These are phyloP conservation scores for Sophora flavescens DNA, from an alignment of 306 rosid species.

Conservation along the genomic window DNA sequence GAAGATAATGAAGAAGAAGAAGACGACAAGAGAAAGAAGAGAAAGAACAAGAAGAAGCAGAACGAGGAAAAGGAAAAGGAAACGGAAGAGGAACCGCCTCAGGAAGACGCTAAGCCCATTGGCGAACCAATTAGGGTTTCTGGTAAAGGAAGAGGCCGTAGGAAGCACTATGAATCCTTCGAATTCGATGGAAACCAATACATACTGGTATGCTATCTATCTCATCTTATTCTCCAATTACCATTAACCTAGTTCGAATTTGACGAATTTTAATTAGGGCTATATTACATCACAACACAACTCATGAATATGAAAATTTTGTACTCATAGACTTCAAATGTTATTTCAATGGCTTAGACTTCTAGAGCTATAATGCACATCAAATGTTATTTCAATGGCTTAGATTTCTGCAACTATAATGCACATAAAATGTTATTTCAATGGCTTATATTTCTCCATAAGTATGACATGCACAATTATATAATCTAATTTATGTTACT, in stretches of 20 bases:
- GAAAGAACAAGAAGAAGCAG: constrained; percentile 18
- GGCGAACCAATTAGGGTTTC: constrained; percentile 75
- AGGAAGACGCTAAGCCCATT: constrained; percentile 85
- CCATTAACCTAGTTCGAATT: not conserved
- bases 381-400: too few species aligned
- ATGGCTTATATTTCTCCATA: too few species aligned
- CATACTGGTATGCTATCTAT: constrained; percentile 51
- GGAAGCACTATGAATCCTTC: constrained; percentile 66
- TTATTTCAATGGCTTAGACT: too few species aligned
- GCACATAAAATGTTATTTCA: too few species aligned
- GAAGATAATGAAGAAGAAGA: constrained; percentile 4
- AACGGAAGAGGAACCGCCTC: constrained; percentile 58
- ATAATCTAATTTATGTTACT: not conserved
- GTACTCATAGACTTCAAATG: not conserved
- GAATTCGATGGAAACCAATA: constrained; percentile 80
- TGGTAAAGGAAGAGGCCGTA: constrained; percentile 75
- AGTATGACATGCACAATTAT: not conserved
- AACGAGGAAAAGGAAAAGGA: constrained; percentile 55
- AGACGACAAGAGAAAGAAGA: constrained; percentile 8
- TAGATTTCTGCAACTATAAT: too few species aligned
- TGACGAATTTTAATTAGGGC: not conserved
- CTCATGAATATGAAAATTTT: not conserved
- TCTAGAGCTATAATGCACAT: too few species aligned
- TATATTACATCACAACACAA: not conserved
- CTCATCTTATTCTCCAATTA: not conserved